Evolutionary conservation across 2,329 filamentous ascomycete genomes (phyloP).

Genomic region (Lachnellula cervina): DNA sequence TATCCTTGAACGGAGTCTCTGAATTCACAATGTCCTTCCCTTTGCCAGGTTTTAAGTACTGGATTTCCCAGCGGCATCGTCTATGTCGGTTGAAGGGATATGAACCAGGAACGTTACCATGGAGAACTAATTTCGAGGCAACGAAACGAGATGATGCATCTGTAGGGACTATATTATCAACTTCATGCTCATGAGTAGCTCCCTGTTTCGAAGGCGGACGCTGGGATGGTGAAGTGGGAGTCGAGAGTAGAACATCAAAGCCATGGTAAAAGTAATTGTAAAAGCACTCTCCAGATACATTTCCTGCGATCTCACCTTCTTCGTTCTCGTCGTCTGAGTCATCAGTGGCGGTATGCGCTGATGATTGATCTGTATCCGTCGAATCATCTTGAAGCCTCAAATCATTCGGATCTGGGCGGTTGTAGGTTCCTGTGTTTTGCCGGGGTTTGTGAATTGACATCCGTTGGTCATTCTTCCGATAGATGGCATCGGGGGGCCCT

Average conservation of each 20-base stretch:
- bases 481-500: conserved; percentile 89
- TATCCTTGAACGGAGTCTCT: conserved; percentile 71
- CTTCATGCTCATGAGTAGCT: conserved; percentile 21
- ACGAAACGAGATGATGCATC: conserved; percentile 60
- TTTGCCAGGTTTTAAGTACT: conserved; percentile 46
- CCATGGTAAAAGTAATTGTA: conserved; percentile 98
- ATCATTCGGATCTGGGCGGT: conserved; percentile 39
- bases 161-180: conserved; percentile 19
- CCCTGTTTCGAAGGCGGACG: conserved; percentile 49
- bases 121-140: conserved; percentile 86
- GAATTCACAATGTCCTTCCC: conserved; percentile 33
- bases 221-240: conserved; percentile 60
- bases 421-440: conserved; percentile 46
- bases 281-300: conserved; percentile 71
- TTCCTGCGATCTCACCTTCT: conserved; percentile 50
- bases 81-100: conserved; percentile 96
- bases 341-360: conserved; percentile 65
- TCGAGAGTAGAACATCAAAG: conserved; percentile 88
- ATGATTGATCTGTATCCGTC: conserved; percentile 72
- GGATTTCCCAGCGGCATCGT: conserved; percentile 79
- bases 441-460: conserved; percentile 77
- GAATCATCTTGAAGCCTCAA: conserved; percentile 44
- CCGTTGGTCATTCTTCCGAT: conserved; percentile 82
- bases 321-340: conserved; percentile 61
- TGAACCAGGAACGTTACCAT: conserved; percentile 91